Evolutionary conservation across 345 rosid genomes (phyloP).

Genomic region (Carallia brachiata): DNA sequence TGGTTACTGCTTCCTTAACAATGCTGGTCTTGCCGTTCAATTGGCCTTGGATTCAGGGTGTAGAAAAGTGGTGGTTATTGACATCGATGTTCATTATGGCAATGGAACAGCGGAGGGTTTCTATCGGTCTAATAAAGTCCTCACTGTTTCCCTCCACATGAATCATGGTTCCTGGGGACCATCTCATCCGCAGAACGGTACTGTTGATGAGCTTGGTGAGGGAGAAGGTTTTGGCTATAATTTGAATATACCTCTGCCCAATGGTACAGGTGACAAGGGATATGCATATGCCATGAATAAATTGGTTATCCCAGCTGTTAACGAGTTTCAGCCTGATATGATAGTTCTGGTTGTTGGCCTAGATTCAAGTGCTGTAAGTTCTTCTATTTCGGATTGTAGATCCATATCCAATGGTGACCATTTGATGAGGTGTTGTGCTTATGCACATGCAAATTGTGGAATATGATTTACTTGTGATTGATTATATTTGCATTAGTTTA

Average conservation of each 20-base stretch:
- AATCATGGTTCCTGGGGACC: constrained; percentile 98
- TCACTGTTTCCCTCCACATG: constrained; percentile 88
- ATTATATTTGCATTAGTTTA: neutral
- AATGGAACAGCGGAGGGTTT: constrained; percentile 94
- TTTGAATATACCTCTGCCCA: constrained; percentile 78
- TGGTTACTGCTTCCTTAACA: constrained; percentile 90
- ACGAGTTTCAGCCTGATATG: constrained; percentile 49
- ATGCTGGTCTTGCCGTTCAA: constrained; percentile 70
- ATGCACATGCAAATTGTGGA: neutral
- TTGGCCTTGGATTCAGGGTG: constrained; percentile 61
- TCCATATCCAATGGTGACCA: neutral
- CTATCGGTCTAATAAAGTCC: constrained; percentile 54
- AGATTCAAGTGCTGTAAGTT: constrained; percentile 93
- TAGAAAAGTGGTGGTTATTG: constrained; percentile 56
- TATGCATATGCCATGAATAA: constrained; percentile 59
- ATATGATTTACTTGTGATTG: neutral
- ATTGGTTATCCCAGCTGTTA: constrained; percentile 64
- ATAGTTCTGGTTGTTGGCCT: constrained; percentile 75
- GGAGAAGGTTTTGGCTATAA: constrained; percentile 77
- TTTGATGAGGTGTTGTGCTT: neutral
- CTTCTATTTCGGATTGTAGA: constrained; percentile 1
- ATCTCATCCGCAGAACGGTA: constrained; percentile 80
- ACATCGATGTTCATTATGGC: constrained; percentile 82
- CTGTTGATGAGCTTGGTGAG: constrained; percentile 72
- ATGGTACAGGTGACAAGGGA: constrained; percentile 87